These are phyloP conservation scores for Wickerhamomyces chaumierensis DNA, from an alignment of 805 yeast genomes.

Conservation along the genomic window DNA sequence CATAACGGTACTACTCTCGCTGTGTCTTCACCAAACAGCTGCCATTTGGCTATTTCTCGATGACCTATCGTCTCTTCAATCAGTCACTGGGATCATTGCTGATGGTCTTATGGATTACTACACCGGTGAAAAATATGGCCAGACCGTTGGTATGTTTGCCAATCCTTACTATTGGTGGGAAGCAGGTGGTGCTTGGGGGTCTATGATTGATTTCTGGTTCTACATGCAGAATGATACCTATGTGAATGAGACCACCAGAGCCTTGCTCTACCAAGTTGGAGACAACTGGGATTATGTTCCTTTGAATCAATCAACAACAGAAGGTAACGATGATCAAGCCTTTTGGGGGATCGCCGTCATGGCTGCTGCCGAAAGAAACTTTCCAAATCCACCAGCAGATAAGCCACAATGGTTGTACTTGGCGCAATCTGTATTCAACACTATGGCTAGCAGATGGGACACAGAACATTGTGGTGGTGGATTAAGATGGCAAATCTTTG, in stretches of 20 bases:
- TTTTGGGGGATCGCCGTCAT: constrained; percentile 62
- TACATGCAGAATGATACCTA: constrained; percentile 66
- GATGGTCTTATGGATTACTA: constrained; percentile 63
- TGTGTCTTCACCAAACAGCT: constrained; percentile 1
- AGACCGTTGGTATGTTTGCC: constrained; percentile 62
- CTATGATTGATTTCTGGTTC: constrained; percentile 59
- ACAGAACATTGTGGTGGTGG: constrained; percentile 46
- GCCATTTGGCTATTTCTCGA: constrained; percentile 20
- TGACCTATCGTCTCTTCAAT: constrained; percentile 20
- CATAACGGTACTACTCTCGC: background rate
- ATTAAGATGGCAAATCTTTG: constrained; percentile 62
- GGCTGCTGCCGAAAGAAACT: constrained; percentile 55
- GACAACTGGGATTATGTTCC: constrained; percentile 47
- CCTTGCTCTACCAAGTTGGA: constrained; percentile 35
- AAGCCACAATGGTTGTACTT: constrained; percentile 45
- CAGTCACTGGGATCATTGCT: constrained; percentile 49
- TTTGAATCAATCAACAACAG: constrained; percentile 50
- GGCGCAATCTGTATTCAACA: constrained; percentile 53
- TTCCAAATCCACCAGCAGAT: constrained; percentile 37
- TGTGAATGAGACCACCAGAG: constrained; percentile 45
- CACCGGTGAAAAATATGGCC: constrained; percentile 50
- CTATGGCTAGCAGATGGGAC: constrained; percentile 59
- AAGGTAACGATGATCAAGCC: constrained; percentile 70
- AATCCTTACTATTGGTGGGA: constrained; percentile 87
- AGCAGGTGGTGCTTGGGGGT: constrained; percentile 75